Percentiles rank a stretch among this genome's conserved stretches.
These are phyloP conservation scores for Echinochloa phyllopogon DNA, from an alignment of 176 grass and related monocot species.

Conservation along the genomic window DNA sequence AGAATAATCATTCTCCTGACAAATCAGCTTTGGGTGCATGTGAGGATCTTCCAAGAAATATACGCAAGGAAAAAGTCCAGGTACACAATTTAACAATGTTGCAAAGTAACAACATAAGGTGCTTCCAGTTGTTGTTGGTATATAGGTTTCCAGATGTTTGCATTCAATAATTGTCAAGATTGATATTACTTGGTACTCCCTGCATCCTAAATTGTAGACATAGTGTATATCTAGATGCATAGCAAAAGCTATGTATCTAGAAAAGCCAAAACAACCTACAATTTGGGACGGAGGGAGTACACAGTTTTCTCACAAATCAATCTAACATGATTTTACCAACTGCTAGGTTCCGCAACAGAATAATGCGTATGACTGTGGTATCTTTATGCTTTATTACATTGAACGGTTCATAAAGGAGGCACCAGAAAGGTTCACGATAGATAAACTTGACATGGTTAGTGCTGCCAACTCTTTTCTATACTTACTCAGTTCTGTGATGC, in stretches of 20 bases:
- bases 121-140: background rate
- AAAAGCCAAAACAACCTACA: no score
- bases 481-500: constrained; percentile 19
- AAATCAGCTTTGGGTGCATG: constrained; percentile 49
- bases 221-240: no score
- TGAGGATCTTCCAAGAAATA: constrained; percentile 46
- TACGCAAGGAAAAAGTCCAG: constrained; percentile 47
- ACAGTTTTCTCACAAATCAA: constrained; percentile 14
- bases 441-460: constrained; percentile 70
- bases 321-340: constrained; percentile 14
- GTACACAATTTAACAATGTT: constrained; percentile 41
- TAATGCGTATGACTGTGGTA: constrained; percentile 84
- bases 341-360: constrained; percentile 72
- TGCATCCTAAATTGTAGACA: no score
- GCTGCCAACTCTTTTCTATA: background rate
- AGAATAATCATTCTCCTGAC: constrained; percentile 36
- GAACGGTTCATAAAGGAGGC: constrained; percentile 67
- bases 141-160: background rate
- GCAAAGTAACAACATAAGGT: constrained; percentile 6
- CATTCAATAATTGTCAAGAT: background rate
- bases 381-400: constrained; percentile 93
- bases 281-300: no score
- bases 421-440: constrained; percentile 65
- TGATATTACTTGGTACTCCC: background rate
- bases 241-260: no score